Conservation (phyloP, 2,329 filamentous ascomycete species). For the Ceratocystis eucalypticola region DNA sequence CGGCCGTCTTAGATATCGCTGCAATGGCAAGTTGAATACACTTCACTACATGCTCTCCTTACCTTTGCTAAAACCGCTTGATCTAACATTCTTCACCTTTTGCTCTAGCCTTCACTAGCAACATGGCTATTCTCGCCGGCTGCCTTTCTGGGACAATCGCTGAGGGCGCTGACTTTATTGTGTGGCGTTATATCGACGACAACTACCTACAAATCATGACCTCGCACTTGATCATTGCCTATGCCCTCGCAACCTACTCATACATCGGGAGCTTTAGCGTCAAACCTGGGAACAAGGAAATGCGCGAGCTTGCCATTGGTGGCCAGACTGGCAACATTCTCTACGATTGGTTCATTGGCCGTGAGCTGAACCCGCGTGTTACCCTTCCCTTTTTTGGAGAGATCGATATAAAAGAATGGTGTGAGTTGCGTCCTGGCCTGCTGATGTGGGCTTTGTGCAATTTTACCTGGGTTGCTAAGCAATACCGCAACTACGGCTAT, state of each 20-base stretch:
- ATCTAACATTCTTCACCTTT: background rate
- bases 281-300: constrained; percentile 55
- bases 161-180: constrained; percentile 66
- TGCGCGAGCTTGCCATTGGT: constrained; percentile 67
- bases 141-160: constrained; percentile 60
- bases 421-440: constrained; percentile 83
- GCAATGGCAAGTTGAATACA: constrained; percentile 47
- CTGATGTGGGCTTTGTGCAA: constrained; percentile 80
- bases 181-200: constrained; percentile 88
- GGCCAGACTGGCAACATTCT: constrained; percentile 72
- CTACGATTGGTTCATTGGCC: constrained; percentile 95
- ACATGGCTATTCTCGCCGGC: constrained; percentile 55
- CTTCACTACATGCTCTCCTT: background rate
- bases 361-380: constrained; percentile 83
- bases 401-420: constrained; percentile 80
- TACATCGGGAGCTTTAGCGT: constrained; percentile 75
- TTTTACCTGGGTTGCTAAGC: constrained; percentile 69
- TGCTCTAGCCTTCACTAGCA: constrained; percentile 56
- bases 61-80: background rate
- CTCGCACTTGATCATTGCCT: constrained; percentile 65
- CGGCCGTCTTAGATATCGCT: constrained; percentile 65
- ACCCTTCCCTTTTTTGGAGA: constrained; percentile 66
- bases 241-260: constrained; percentile 58
- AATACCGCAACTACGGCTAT: constrained; percentile 72
- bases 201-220: constrained; percentile 81